These are phyloP conservation scores for Epicoccum nigrum DNA, from an alignment of 2,329 filamentous ascomycete genomes.

Conservation along the genomic window DNA sequence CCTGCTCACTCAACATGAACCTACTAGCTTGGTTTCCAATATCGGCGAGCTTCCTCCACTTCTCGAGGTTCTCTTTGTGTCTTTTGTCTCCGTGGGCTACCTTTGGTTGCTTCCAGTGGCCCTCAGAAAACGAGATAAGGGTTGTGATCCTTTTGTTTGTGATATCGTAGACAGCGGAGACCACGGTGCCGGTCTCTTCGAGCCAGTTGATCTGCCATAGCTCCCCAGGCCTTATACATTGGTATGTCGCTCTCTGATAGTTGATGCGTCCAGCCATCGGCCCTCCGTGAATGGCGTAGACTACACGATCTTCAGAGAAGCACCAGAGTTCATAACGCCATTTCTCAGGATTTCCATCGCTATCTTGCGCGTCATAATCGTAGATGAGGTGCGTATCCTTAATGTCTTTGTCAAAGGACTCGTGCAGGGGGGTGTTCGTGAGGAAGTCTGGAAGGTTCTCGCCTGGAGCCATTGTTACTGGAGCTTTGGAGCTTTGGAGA, in stretches of 20 bases:
- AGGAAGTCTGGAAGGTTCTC: slow-evolving; percentile 33
- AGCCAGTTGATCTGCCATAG: slow-evolving; percentile 67
- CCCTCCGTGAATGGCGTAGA: slow-evolving; percentile 66
- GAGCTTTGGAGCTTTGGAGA: too few relatives aligned
- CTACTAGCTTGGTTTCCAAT: slow-evolving; percentile 59
- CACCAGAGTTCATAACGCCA: slow-evolving; percentile 70
- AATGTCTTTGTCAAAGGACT: slow-evolving; percentile 58
- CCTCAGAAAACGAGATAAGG: slow-evolving; percentile 61
- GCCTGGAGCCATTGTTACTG: slow-evolving; percentile 28
- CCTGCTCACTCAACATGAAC: slow-evolving; percentile 61
- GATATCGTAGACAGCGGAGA: slow-evolving; percentile 64
- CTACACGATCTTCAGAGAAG: slow-evolving; percentile 59
- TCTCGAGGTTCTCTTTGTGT: slow-evolving; percentile 56
- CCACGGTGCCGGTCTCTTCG: slow-evolving; percentile 65
- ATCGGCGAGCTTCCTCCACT: slow-evolving; percentile 59
- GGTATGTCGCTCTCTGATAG: slow-evolving; percentile 62
- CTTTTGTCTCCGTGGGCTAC: slow-evolving; percentile 64
- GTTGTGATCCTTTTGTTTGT: slow-evolving; percentile 57
- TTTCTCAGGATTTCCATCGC: slow-evolving; percentile 59
- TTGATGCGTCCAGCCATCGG: slow-evolving; percentile 58
- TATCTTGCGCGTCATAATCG: slow-evolving; percentile 60
- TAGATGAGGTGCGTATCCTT: slow-evolving; percentile 62
- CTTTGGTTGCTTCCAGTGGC: slow-evolving; percentile 60
- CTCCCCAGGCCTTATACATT: slow-evolving; percentile 64
- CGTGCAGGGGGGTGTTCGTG: slow-evolving; percentile 36